Base-by-base conservation (phyloP, 495 filamentous ascomycete genomes). In the Bombardia bombarda region DNA sequence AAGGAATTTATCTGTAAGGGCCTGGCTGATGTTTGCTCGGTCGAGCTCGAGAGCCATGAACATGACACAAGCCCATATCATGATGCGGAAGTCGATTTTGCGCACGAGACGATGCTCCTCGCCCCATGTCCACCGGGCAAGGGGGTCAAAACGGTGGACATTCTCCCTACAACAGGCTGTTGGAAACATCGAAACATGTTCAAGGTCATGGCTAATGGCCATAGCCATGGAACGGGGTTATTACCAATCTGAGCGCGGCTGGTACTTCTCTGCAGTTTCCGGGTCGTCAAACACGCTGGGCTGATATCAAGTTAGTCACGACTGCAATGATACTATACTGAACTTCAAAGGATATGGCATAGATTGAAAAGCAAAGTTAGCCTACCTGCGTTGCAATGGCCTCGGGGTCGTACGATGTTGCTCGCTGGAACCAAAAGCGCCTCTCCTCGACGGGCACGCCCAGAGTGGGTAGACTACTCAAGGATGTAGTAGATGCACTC, bases 31-130 rank as follows among this genome's bases (percentile, higher is more conserved):
- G 59, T 90, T 93, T 17, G 81, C 80, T 32, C 87, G 72, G 53
- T 94, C 87, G 2, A 90, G 67, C 48, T 93, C 84, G 21, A 93
- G 73, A 0, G 83, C 84, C 41, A 90, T 89, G 60, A 92, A 90
- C 61, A 86, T 90, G 20, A 90, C 55, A 49, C 84, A 88, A 4
- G 78, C 78, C 66, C 80, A 88, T 19, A 60, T 43, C 62, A 68
- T 68, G 48, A 70, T 68, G 0, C 56, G 51, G 42, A 56, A 55
- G 43, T 70, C 67, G 17, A 70, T 56, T 44, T 63, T 68, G 28
- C 60, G 54, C 9, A 70, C 44, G 3, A 70, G 45, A 13, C 47
- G 25, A 16, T 54, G 46, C 23, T 70, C 67, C 32, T 70, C 66
- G 6, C 47, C 47, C 67, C 67, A 70, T 3, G 61, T 68, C 66